Evolutionary conservation across 768 basidiomycete genomes (phyloP), one percentile per base, ranked within the genome.

Genomic region (Termitomyces titanicus): DNA sequence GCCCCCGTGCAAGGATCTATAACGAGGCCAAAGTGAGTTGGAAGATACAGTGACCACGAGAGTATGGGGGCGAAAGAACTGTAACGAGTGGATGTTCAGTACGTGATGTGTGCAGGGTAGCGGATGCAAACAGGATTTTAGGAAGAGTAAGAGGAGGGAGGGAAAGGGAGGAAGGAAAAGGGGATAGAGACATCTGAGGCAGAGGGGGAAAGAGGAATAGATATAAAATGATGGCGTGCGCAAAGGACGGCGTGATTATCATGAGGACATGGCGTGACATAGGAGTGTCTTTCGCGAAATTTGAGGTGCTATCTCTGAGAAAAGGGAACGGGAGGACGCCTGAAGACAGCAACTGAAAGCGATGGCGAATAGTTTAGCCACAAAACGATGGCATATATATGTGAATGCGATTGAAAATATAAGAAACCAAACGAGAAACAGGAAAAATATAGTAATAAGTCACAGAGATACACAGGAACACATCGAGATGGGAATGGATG

Each of bases 1-100:
- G 69, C n/a, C 62, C 64, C 69, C 62, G 70, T 68, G 67, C 71
- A n/a, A 59, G 59, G 66, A 66, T 67, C 64, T 72, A 67, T 62
- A 71, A 62, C 55, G 53, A 47, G 62, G 56, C 53, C 61, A 56
- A 63, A 59, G 57, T 53, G 57, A 37, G 9, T 24, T 45, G 47
- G 53, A 25, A 57, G 45, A 51, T 51, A 55, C 56, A 38, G 27
- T 57, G 51, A 61, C n/a, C n/a, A 57, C 53, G 50, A 44, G 6
- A 33, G 22, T 24, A 22, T 17, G 15, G 39, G 50, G 29, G 54
- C 40, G 57, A 54, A 68, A 62, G 58, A 51, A 60, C 38, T 40
- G 20, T 40, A 42, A 46, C 37, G 50, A 61, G 49, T 47, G 45
- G 55, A 55, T 54, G 46, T 61, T 42, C 40, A 57, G 50, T 54